Evolutionary conservation across 1,139 yeast genomes (phyloP), one percentile per base, ranked within the genome.

Genomic region (Taphrina populina): DNA sequence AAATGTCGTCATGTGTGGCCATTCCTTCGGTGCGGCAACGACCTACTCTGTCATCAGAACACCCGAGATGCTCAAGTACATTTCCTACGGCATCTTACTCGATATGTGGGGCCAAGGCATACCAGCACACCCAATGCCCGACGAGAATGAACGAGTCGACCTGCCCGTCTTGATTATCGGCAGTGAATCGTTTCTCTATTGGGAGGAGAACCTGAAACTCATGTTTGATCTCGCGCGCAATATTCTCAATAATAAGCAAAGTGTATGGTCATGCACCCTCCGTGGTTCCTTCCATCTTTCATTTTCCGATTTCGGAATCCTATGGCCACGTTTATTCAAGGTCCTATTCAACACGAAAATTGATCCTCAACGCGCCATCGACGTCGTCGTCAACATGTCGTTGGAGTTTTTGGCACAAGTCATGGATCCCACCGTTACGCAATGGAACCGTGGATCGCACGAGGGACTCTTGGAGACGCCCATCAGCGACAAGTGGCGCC

Each of bases 201-300:
- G 56, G 56, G 49, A 52, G 36, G 56, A 52, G 15, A 41, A 52
- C 43, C 21, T 32, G 26, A 41, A 52, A 26, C 26, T 43, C 34
- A 34, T 52, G 49, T 41, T 41, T 41, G 49, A 40, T n/a, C 15
- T 52, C 17, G 49, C 43, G 13, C 56, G 49, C 21, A 20, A 34
- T 6, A 35, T 43, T 32, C 19, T 33, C 20, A 27, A 26, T 15
- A 11, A 11, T 7, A 43, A 27, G n/a, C 33, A 39, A 23, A 24
- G 19, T 5, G 23, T 43, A 17, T 52, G 49, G 49, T 11, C 34
- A 30, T 33, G 40, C n/a, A 52, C 56, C 29, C 17, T 52, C 40
- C 56, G 56, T 33, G 56, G 56, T 4, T 33, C 49, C 35, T 52
- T 52, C 27, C 56, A 52, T 49, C 46, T 52, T 35, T 33, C 41